Base-by-base conservation (phyloP, 2,329 filamentous ascomycete species). In the Rachicladosporium sp. region DNA sequence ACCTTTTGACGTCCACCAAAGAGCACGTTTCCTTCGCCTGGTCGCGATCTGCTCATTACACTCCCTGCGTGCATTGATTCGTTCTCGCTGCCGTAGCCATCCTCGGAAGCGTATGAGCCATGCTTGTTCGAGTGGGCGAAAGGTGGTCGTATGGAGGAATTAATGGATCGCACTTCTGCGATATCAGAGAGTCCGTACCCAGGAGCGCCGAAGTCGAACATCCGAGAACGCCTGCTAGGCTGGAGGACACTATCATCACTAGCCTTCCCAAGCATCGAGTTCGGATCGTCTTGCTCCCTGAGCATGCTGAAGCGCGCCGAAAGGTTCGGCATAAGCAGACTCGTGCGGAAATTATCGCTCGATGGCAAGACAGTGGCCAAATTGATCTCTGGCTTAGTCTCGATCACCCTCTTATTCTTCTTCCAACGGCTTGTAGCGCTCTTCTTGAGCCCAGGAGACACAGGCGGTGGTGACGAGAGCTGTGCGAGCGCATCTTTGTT, bases 251-350 rank as follows among this genome's bases (percentile, higher is more conserved):
- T 95, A 61, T 95, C 89, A 56, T 96, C 89, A 60, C 83, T 91
- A 10, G 89, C 89, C 61, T 96, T 95, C 42, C 89, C 89, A 27
- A 95, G 73, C 58, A 87, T 82, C 2, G 86, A 89, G 46, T 69
- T 80, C 1, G 89, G 89, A 53, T 95, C 87, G 58, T 95, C 88
- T 59, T 95, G 89, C 61, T 95, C 89, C 53, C 86, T 73, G 27
- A 96, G 68, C 89, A 96, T 96, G 50, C 89, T 96, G 60, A 98
- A 98, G 5, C 91, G 79, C 9, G 88, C 86, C 0, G 89, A 96
- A 4, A 98, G 71, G 32, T 88, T 89, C 1, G 86, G 88, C 89
- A 98, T 93, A 46, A 98, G 70, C 43, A 98, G 67, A 68, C 91
- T 96, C 3, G 91, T 98, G 42, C 91, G 78, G 61, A 98, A 96